These are phyloP conservation scores for Spongispora temasekensis DNA, from an alignment of 1,284 basidiomycete genomes.

Conservation along the genomic window DNA sequence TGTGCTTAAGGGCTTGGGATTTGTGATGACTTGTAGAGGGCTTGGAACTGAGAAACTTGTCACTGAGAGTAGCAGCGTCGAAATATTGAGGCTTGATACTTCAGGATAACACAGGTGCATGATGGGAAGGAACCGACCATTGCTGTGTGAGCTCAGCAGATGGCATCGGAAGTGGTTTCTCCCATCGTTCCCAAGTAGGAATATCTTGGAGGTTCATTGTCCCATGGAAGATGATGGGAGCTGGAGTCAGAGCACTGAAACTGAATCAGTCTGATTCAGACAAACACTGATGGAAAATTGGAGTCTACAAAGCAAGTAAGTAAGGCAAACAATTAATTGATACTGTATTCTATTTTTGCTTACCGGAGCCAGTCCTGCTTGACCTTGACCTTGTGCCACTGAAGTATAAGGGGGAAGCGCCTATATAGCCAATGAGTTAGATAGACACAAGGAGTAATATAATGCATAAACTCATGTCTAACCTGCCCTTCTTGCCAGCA, in stretches of 20 bases:
- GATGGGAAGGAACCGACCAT: neutral
- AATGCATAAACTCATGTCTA: neutral
- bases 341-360: neutral
- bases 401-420: neutral
- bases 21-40: neutral
- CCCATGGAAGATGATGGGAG: neutral
- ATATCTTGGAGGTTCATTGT: neutral
- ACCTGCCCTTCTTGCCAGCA: neutral
- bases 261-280: neutral
- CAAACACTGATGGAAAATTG: neutral
- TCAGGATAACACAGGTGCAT: neutral
- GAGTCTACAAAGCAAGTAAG: neutral
- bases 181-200: neutral
- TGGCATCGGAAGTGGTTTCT: neutral
- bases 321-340: neutral
- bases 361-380: neutral
- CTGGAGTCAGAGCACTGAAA: neutral
- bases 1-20: neutral
- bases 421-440: neutral
- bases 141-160: neutral
- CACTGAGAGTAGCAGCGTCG: neutral
- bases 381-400: neutral
- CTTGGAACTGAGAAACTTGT: neutral
- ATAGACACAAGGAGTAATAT: neutral
- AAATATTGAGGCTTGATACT: neutral